Percentiles rank a stretch among this genome's conserved stretches.
Evolutionary conservation across 73 alveolate genomes (phyloP).

Genomic region (Loxodes magnus): DNA sequence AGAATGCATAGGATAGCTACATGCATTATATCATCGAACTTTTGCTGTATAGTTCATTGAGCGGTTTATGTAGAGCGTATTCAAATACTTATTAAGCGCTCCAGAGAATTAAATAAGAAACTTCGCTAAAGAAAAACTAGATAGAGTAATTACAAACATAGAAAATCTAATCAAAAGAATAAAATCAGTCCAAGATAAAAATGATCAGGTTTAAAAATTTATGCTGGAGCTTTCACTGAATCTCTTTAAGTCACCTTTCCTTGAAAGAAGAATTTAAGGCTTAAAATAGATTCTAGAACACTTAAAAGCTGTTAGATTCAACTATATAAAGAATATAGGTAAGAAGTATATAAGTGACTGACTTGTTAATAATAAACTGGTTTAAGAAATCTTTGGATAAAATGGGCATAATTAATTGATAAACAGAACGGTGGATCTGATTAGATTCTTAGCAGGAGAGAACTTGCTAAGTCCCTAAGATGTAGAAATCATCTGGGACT

Average conservation of each 20-base stretch:
- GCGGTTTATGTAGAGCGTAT: slow-evolving; percentile 35
- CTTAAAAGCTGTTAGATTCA: slow-evolving; percentile 21
- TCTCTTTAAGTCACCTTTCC: slow-evolving; percentile 48
- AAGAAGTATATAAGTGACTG: slow-evolving; percentile 20
- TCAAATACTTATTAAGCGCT: slow-evolving; percentile 27
- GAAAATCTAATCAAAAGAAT: slow-evolving; percentile 42
- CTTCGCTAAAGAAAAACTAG: slow-evolving; percentile 51
- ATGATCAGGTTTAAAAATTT: slow-evolving; percentile 27
- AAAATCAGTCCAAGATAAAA: slow-evolving; percentile 22
- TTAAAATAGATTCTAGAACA: slow-evolving; percentile 47
- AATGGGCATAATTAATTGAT: slow-evolving; percentile 55
- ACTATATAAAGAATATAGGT: slow-evolving; percentile 13
- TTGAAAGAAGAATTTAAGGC: slow-evolving; percentile 75
- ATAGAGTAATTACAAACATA: slow-evolving; percentile 24
- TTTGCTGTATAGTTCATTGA: slow-evolving; percentile 32
- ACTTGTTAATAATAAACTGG: slow-evolving; percentile 41
- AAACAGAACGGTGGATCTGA: slow-evolving; percentile 52
- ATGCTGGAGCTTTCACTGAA: slow-evolving; percentile 44
- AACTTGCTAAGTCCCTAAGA: slow-evolving; percentile 35
- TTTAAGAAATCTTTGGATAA: slow-evolving; percentile 42
- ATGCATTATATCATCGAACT: slow-evolving; percentile 32
- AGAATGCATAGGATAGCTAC: slow-evolving; percentile 38
- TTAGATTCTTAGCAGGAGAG: slow-evolving; percentile 40
- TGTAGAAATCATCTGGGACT: slow-evolving; percentile 52
- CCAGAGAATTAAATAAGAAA: slow-evolving; percentile 51